Evolutionary conservation across 139 green algal species (phyloP).

Genomic region (Nannochloris sp.): DNA sequence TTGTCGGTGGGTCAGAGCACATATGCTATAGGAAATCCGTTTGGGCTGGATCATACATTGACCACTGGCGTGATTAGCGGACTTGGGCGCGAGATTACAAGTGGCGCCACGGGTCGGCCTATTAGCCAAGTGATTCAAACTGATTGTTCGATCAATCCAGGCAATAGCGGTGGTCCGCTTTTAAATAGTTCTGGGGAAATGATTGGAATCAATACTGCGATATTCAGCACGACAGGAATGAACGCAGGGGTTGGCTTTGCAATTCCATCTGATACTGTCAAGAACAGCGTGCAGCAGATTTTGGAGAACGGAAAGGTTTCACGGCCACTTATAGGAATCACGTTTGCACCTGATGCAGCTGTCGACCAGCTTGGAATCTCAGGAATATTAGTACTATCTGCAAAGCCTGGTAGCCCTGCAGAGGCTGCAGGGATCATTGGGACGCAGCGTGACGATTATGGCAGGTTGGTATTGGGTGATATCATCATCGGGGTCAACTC

Average conservation of each 20-base stretch:
- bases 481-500: conserved; percentile 71
- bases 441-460: conserved; percentile 60
- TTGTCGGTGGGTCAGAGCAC: conserved; percentile 63
- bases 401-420: conserved; percentile 48
- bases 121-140: conserved; percentile 76
- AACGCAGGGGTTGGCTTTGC: conserved; percentile 78
- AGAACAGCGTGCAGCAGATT: conserved; percentile 59
- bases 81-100: conserved; percentile 35
- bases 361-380: conserved; percentile 45
- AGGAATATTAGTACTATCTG: conserved; percentile 78
- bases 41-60: conserved; percentile 76
- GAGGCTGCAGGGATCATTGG: conserved; percentile 62
- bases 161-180: conserved; percentile 51
- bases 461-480: conserved; percentile 65
- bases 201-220: conserved; percentile 68
- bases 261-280: conserved; percentile 61
- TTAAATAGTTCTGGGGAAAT: conserved; percentile 42
- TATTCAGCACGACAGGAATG: conserved; percentile 64
- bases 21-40: conserved; percentile 86
- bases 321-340: conserved; percentile 78
- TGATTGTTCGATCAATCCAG: conserved; percentile 44
- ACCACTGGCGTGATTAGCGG: conserved; percentile 45
- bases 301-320: conserved; percentile 49
- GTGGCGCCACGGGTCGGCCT: conserved; percentile 39
- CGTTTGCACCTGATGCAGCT: conserved; percentile 76